These are phyloP conservation scores for Emergomyces africanus DNA, from an alignment of 2,329 filamentous ascomycete genomes.

Conservation along the genomic window DNA sequence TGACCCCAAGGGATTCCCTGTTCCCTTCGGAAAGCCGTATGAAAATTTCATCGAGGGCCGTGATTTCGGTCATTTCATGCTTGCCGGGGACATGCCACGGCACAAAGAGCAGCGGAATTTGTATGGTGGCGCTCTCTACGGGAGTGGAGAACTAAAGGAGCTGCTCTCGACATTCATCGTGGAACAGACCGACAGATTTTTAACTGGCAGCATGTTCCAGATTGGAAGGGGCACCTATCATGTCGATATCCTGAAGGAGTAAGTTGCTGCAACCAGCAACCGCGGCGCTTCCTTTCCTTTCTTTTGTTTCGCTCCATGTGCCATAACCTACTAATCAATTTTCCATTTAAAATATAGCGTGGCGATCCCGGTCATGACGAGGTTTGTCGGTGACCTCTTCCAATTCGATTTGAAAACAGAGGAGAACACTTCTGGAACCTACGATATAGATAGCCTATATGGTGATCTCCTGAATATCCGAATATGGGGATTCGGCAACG, in stretches of 20 bases:
- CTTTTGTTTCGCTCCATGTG: not conserved
- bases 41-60: slow-evolving; percentile 12
- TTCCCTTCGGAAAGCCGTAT: slow-evolving; percentile 9
- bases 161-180: slow-evolving; percentile 1
- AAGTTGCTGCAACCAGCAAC: not conserved
- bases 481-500: slow-evolving; percentile 36
- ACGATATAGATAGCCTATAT: slow-evolving; percentile 43
- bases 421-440: slow-evolving; percentile 18
- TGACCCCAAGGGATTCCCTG: slow-evolving; percentile 12
- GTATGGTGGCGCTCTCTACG: slow-evolving; percentile 4
- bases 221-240: slow-evolving; percentile 6
- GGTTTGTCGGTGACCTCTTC: slow-evolving; percentile 15
- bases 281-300: too few relatives aligned
- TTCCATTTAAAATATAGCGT: slow-evolving; percentile 4
- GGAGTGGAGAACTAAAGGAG: slow-evolving; percentile 2
- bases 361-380: slow-evolving; percentile 13
- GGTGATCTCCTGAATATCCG: slow-evolving; percentile 31
- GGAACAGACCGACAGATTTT: slow-evolving; percentile 4
- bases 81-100: slow-evolving; percentile 8
- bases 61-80: slow-evolving; percentile 10
- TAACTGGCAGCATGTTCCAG: slow-evolving; percentile 3
- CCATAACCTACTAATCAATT: not conserved
- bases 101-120: slow-evolving; percentile 9
- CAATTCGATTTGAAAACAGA: slow-evolving; percentile 11
- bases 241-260: slow-evolving; percentile 11